Percentiles rank a stretch among this genome's conserved stretches.
Evolutionary conservation across 179 eudicot species (phyloP).

Genomic region (Sideroxylon spinosum): DNA sequence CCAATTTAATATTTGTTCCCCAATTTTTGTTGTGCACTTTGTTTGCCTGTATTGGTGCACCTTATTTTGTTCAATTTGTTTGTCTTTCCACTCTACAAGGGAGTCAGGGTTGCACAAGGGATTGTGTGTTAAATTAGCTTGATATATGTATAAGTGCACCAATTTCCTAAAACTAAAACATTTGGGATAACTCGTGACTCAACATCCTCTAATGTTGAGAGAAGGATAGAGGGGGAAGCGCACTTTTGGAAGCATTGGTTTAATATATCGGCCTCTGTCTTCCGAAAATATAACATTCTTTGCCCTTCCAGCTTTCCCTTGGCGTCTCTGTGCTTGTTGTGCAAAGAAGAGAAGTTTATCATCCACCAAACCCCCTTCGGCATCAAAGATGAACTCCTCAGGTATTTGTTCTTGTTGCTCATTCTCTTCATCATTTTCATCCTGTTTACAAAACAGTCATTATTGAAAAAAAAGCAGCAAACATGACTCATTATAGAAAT

Average conservation of each 20-base stretch:
- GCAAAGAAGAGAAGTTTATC: conserved; percentile 99
- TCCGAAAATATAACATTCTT: conserved; percentile 98
- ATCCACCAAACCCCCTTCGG: conserved; percentile 95
- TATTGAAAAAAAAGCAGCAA: conserved; percentile 2
- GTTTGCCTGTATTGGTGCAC: too few relatives aligned
- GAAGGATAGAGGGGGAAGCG: conserved; percentile 7
- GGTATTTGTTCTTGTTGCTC: conserved; percentile 91
- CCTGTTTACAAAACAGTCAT: conserved; percentile 36
- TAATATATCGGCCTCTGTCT: conserved; percentile 94
- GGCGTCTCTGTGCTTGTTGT: conserved; percentile 92
- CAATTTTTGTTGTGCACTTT: too few relatives aligned
- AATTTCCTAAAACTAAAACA: too few relatives aligned
- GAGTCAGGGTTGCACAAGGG: too few relatives aligned
- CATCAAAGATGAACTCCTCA: conserved; percentile 95
- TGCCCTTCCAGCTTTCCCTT: conserved; percentile 97
- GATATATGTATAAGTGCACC: too few relatives aligned
- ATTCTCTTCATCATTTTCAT: conserved; percentile 66
- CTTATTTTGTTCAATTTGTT: too few relatives aligned
- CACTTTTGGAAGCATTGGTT: conserved; percentile 99
- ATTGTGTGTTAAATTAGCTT: too few relatives aligned
- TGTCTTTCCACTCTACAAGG: too few relatives aligned
- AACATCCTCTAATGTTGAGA: neutral
- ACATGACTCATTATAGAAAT: neutral
- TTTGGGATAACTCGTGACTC: too few relatives aligned
- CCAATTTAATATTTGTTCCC: too few relatives aligned